phyloP scores from a whole-genome alignment of 495 filamentous ascomycete species.

The Talaromyces borbonicus region DNA sequence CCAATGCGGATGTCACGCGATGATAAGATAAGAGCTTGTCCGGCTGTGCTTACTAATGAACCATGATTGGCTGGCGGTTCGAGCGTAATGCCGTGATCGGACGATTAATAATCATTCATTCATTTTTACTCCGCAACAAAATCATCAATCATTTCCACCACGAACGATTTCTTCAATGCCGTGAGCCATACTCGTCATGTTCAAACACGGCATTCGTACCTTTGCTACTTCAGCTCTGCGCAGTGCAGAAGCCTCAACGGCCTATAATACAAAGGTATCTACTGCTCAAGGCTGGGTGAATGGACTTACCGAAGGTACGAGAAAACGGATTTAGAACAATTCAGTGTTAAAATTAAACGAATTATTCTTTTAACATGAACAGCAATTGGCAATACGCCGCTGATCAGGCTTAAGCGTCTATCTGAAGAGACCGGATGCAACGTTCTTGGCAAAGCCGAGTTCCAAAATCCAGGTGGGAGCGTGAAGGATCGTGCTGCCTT shows the following conservation, averaged over 20 bases:
- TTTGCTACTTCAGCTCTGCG: conserved; percentile 47
- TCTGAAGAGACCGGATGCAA: conserved; percentile 92
- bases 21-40: conserved; percentile 27
- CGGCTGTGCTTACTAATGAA: conserved; percentile 16
- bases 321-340: not conserved
- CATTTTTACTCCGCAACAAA: conserved; percentile 1
- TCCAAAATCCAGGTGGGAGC: conserved; percentile 94
- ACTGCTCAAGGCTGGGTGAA: conserved; percentile 74
- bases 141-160: not conserved
- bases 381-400: conserved; percentile 96
- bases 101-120: not conserved
- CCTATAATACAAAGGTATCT: conserved; percentile 58
- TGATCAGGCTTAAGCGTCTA: conserved; percentile 80
- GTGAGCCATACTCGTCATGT: conserved; percentile 33
- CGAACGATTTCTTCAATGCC: not conserved
- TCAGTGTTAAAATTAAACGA: not conserved
- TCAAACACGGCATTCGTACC: conserved; percentile 43
- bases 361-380: no score
- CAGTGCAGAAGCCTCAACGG: conserved; percentile 43
- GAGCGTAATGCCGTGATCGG: conserved; percentile 6
- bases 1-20: conserved; percentile 26
- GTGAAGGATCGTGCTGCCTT: conserved; percentile 95
- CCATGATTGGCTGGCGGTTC: conserved; percentile 8
- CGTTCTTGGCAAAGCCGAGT: conserved; percentile 92
- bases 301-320: conserved; percentile 77